These are phyloP conservation scores for Bertia moriformis DNA, from an alignment of 2,329 filamentous ascomycete species.

Conservation along the genomic window DNA sequence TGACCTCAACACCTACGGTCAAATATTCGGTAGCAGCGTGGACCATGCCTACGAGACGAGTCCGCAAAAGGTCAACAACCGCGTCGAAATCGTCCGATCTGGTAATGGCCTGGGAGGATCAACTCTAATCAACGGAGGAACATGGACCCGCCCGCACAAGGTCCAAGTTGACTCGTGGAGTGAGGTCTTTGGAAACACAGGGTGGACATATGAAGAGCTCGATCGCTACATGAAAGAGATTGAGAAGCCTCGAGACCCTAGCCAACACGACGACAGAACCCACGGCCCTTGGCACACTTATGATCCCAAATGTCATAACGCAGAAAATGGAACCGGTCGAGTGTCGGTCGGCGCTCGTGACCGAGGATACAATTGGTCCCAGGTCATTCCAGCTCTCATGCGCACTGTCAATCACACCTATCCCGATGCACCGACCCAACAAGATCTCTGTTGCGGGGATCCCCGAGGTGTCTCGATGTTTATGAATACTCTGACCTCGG, in stretches of 20 bases:
- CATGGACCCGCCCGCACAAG: conserved; percentile 13
- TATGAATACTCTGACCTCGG: conserved; percentile 8
- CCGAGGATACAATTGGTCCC: conserved; percentile 7
- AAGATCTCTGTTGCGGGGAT: conserved; percentile 8
- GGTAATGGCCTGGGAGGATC: conserved; percentile 13
- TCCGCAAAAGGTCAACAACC: conserved; percentile 8
- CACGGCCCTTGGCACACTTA: conserved; percentile 8
- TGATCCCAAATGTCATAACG: conserved; percentile 9
- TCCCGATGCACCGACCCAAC: conserved; percentile 5
- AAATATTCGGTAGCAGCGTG: conserved; percentile 10
- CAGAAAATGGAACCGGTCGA: conserved; percentile 8
- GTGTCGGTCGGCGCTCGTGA: conserved; percentile 10
- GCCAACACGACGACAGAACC: conserved; percentile 2
- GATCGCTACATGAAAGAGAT: neutral
- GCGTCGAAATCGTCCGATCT: conserved; percentile 6
- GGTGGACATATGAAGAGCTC: neutral
- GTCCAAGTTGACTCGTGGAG: conserved; percentile 1
- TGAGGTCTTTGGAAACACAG: conserved; percentile 2
- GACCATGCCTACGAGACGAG: conserved; percentile 9
- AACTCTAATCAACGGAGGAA: conserved; percentile 12
- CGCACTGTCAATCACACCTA: conserved; percentile 3
- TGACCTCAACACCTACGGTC: conserved; percentile 11
- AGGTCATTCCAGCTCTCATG: conserved; percentile 10
- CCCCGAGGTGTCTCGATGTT: conserved; percentile 14
- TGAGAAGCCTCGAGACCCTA: conserved; percentile 3